Base-by-base conservation (phyloP, 176 grass and related monocot genomes). In the Alloteropsis semialata region DNA sequence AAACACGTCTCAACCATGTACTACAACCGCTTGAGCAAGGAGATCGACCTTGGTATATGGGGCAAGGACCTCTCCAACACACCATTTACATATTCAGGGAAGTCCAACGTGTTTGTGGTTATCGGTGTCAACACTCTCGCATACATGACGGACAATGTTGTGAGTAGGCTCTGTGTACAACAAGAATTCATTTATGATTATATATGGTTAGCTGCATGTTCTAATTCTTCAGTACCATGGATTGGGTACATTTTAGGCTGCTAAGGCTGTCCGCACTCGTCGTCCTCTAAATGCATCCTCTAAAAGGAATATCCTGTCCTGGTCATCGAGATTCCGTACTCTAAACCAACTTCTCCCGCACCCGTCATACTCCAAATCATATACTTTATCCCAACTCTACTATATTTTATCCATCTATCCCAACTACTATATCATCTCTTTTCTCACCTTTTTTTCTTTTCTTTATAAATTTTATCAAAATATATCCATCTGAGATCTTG, bases 41-140 rank as follows among this genome's bases (percentile, higher is more conserved):
- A 69, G 5, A 6, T 42, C 0, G 10, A 25, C 1, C 15, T 6
- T 5, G 13, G 6, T 14, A 7, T 0, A 0, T 68, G 37, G 37
- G 11, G 21, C 65, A 12, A 3, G 37, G 4, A 69, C 24, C 51
- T 61, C 24, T 22, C 17, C 2, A 8, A 0, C 5, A 10, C 38
- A 0, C 53, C 53, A 25, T 82, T 25, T 50, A 72, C 13, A 12
- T 72, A 48, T n/a, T 58, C 67, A 22, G 19, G 14, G 50, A 4
- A 72, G 12, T 32, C 29, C 12, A 82, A 82, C 51, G n/a, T 7
- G 12, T 82, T 82, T 5, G 61, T 19, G 0, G 80, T 82, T 59
- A 22, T 82, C 5, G 80, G 80, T 5, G 3, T 72, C 67, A 82
- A 82, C 67, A 82, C 67, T 46, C 22, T 82, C 0, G 80, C 80